A percentile compares a stretch with the other conserved stretches of the same genome.
phyloP scores from a whole-genome alignment of 2,329 filamentous ascomycete species.

The Diplocarpon mali region DNA sequence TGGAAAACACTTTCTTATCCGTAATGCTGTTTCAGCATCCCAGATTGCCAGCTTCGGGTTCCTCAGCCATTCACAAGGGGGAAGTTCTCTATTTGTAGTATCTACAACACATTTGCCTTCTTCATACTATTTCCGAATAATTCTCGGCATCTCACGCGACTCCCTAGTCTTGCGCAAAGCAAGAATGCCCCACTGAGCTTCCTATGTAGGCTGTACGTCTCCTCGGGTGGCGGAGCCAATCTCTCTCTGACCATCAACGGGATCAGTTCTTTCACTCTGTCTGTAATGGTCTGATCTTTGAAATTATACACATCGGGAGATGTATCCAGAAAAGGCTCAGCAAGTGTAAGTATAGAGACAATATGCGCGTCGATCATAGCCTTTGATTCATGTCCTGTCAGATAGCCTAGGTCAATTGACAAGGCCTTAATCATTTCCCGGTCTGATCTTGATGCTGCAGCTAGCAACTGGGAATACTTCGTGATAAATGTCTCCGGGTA shows the following conservation, averaged over 20 bases:
- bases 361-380: conserved; percentile 86
- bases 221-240: conserved; percentile 83
- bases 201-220: conserved; percentile 91
- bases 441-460: conserved; percentile 66
- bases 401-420: conserved; percentile 72
- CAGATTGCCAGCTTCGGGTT: background rate
- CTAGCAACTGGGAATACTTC: conserved; percentile 69
- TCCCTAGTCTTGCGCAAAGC: conserved; percentile 77
- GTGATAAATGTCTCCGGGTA: conserved; percentile 71
- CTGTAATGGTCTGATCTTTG: conserved; percentile 87
- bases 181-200: conserved; percentile 94
- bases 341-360: conserved; percentile 77
- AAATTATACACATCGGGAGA: conserved; percentile 88
- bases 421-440: conserved; percentile 50
- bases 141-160: conserved; percentile 67
- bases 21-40: background rate
- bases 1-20: background rate
- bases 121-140: conserved; percentile 50
- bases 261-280: conserved; percentile 78
- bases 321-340: conserved; percentile 72
- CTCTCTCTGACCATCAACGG: conserved; percentile 88
- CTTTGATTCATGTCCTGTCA: conserved; percentile 79
- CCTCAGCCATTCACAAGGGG: too few relatives aligned
- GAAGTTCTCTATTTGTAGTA: background rate
- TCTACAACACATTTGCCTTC: conserved; percentile 17